Conservation (phyloP, 2,329 filamentous ascomycete species). For the Neopestalotiopsis rosae region DNA sequence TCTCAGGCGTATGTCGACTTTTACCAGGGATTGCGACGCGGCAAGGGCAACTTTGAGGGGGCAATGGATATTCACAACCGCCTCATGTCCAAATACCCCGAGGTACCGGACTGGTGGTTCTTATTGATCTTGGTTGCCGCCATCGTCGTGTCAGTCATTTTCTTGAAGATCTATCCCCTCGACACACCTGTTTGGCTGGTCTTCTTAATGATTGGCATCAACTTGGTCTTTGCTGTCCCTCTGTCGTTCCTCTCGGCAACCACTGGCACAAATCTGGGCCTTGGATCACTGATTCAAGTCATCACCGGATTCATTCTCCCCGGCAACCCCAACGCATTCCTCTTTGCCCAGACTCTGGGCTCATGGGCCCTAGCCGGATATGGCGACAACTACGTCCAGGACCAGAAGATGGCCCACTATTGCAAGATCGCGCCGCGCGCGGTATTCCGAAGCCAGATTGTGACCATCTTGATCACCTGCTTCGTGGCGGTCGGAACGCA, state of each 20-base stretch:
- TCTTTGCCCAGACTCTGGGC: conserved; percentile 45
- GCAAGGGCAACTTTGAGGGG: conserved; percentile 46
- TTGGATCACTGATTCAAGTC: conserved; percentile 48
- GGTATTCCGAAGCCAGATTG: conserved; percentile 47
- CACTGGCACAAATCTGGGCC: conserved; percentile 48
- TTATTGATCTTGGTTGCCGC: conserved; percentile 41
- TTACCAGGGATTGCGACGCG: conserved; percentile 43
- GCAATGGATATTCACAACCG: conserved; percentile 49
- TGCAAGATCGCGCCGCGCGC: conserved; percentile 46
- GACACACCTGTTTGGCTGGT: conserved; percentile 39
- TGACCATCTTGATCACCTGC: conserved; percentile 47
- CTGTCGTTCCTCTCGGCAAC: conserved; percentile 49
- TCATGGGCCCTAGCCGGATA: conserved; percentile 37
- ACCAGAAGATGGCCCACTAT: conserved; percentile 49
- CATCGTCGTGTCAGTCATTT: conserved; percentile 40
- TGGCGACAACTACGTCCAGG: conserved; percentile 43
- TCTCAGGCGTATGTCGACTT: conserved; percentile 44
- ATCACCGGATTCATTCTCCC: conserved; percentile 45
- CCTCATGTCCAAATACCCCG: conserved; percentile 48
- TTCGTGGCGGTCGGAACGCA: conserved; percentile 34
- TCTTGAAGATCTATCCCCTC: conserved; percentile 37
- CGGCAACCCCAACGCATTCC: conserved; percentile 42
- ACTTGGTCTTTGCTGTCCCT: conserved; percentile 48
- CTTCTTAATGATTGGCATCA: conserved; percentile 40
- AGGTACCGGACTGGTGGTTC: conserved; percentile 58